These are phyloP conservation scores for Stephania japonica DNA, from an alignment of 164 flowering plant genomes.

Conservation along the genomic window DNA sequence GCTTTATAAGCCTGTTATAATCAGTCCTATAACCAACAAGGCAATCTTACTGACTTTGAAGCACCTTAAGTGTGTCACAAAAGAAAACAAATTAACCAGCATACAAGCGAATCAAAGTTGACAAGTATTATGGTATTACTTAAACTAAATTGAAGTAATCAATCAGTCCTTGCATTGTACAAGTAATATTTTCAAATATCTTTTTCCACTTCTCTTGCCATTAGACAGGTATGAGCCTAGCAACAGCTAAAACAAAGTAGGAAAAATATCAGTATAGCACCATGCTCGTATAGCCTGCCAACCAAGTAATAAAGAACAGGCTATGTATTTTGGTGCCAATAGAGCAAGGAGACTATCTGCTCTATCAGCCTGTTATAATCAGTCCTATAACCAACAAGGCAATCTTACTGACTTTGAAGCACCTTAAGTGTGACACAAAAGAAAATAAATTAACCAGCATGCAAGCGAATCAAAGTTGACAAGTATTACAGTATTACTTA, in stretches of 20 bases:
- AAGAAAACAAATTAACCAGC: not conserved
- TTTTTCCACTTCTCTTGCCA: not conserved
- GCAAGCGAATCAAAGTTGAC: too few species aligned
- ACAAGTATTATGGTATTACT: not conserved
- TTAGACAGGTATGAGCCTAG: not conserved
- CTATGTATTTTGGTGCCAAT: not conserved
- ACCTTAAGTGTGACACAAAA: too few species aligned
- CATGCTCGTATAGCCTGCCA: conserved; percentile 1
- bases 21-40: too few species aligned
- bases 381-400: too few species aligned
- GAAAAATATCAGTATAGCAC: not conserved
- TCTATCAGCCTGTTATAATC: too few species aligned
- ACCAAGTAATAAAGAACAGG: not conserved
- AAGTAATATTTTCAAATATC: not conserved
- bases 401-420: too few species aligned
- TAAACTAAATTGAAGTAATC: not conserved
- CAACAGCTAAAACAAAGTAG: not conserved
- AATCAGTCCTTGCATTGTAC: not conserved
- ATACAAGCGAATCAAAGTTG: not conserved
- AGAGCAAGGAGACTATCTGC: too few species aligned
- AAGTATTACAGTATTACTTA: too few species aligned
- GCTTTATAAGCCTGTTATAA: too few species aligned
- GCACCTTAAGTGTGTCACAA: too few species aligned
- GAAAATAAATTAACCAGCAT: too few species aligned
- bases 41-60: too few species aligned